phyloP scores from a whole-genome alignment of 345 rosid species.

The Eucalyptus melliodora region DNA sequence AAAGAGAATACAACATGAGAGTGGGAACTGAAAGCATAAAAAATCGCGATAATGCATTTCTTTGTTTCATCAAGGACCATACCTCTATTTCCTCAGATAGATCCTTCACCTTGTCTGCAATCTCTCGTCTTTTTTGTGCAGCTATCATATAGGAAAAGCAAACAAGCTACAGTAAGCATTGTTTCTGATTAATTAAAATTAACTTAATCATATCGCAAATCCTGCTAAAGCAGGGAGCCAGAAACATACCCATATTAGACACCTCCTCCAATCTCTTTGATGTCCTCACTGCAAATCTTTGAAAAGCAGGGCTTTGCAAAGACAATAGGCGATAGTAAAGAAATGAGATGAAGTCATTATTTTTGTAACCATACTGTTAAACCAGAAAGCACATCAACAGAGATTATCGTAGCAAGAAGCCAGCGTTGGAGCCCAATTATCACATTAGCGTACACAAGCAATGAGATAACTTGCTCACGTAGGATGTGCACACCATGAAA shows the following conservation, averaged over 20 bases:
- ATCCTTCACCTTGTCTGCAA: conserved; percentile 5
- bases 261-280: conserved; percentile 1
- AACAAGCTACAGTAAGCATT: neutral
- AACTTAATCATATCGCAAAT: neutral
- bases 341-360: neutral
- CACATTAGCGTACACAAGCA: neutral
- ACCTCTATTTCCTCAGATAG: conserved; percentile 3
- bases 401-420: neutral
- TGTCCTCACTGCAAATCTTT: conserved; percentile 7
- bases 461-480: neutral
- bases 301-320: conserved; percentile 4
- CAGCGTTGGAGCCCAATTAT: neutral
- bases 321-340: neutral
- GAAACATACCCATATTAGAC: neutral
- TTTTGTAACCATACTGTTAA: neutral
- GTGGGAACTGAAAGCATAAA: neutral
- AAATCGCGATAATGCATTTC: neutral
- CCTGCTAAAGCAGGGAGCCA: neutral
- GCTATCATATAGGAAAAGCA: neutral
- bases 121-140: conserved; percentile 1
- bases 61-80: neutral
- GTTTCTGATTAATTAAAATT: neutral
- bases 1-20: neutral
- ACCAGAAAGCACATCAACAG: neutral
- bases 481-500: neutral